Percentiles rank a stretch among this genome's conserved stretches.
Conservation (phyloP, 495 filamentous ascomycete genomes). For the Penicillium samsonianum region DNA sequence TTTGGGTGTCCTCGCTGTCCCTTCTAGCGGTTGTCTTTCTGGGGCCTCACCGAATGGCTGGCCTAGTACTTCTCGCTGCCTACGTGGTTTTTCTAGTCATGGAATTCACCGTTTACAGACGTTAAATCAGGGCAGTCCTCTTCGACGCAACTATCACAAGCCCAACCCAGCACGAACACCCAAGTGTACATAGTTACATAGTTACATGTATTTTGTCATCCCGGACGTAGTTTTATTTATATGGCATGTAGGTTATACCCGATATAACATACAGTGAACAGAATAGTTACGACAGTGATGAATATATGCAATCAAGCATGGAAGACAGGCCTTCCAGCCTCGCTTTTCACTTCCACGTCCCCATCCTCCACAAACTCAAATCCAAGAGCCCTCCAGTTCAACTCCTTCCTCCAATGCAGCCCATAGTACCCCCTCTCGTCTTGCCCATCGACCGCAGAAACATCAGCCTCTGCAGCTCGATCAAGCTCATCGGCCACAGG, state of each 20-base stretch:
- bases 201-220: not conserved
- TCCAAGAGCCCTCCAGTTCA: slow-evolving; percentile 89
- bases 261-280: not conserved
- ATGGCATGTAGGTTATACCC: not conserved
- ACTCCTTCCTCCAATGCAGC: slow-evolving; percentile 85
- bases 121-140: not conserved
- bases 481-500: slow-evolving; percentile 19
- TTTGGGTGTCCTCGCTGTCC: not conserved
- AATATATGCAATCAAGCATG: slow-evolving; percentile 17
- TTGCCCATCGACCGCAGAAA: slow-evolving; percentile 51
- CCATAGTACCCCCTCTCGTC: slow-evolving; percentile 62
- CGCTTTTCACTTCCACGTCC: not conserved
- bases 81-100: not conserved
- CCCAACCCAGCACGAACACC: not conserved
- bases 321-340: slow-evolving; percentile 13
- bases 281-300: not conserved
- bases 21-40: not conserved
- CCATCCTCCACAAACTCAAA: slow-evolving; percentile 70
- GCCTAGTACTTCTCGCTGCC: not conserved
- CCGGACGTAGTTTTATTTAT: not conserved
- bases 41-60: not conserved
- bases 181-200: too few species aligned
- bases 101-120: not conserved
- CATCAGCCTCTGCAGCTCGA: slow-evolving; percentile 44
- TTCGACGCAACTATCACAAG: not conserved